Evolutionary conservation across 768 basidiomycete species (phyloP), one percentile per base, ranked within the genome.

Genomic region (Cubamyces sp.): DNA sequence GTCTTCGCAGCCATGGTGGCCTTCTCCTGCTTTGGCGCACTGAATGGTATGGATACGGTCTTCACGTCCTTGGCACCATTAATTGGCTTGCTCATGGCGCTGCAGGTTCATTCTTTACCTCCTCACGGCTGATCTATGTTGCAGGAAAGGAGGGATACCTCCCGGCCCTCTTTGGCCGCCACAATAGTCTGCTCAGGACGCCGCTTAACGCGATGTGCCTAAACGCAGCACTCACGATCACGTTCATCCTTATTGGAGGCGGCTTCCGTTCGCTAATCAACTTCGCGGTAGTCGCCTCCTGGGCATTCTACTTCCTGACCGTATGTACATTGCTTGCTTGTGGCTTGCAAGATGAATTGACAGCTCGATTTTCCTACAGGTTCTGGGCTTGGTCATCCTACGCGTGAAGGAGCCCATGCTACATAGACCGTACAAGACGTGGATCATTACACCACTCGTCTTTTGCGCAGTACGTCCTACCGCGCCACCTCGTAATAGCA

Each of bases 1-100:
- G 68, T 94, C 16, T 97, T 99, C 71, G 93, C 96, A 1, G 80
- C 88, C 53, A 87, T 94, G 82, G 96, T 99, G 15, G 92, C 94
- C 1, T 82, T 98, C 60, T 97, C 95, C 3, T 97, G 94, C 73
- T 94, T 99, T 66, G 96, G 96, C 18, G 94, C 97, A 1, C 75
- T 99, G 54, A 96, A 97, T 72, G 91, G 94, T 86, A 68, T 45
- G 65, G 71, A n/a, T 34, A 16, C 25, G n/a, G 42, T 2, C 34
- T 15, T 2, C 3, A n/a, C 18, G 12, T 3, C n/a, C 25, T 21
- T 1, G 34, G 15, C 0, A 21, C 15, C 11, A 5, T 18, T 5
- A 3, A 34, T 41, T 42, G 15, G 46, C 16, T 1, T 25, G 30
- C 15, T 18, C n/a, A 16, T 19, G 12, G 51, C 57, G 28, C 55